phyloP scores from a whole-genome alignment of 768 basidiomycete genomes.

The Tubosaeta sp. region DNA sequence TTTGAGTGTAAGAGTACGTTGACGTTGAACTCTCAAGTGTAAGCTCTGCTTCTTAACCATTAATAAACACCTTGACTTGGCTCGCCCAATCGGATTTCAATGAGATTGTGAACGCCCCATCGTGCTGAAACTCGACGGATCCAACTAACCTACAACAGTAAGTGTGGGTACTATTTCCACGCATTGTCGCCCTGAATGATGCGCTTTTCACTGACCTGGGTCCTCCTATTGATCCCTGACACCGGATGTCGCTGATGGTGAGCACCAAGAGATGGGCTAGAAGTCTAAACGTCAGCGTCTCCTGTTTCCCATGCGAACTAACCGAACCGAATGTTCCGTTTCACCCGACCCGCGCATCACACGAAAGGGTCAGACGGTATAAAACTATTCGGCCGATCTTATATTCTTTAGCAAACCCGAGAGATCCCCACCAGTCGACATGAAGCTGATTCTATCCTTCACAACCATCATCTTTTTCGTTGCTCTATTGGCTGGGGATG shows the following conservation, averaged over 20 bases:
- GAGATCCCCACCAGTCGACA: neutral
- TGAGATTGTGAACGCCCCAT: neutral
- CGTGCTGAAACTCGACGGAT: neutral
- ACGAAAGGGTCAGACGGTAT: neutral
- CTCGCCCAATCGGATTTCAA: neutral
- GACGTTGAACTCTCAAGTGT: neutral
- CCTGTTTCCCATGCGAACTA: neutral
- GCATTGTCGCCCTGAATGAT: neutral
- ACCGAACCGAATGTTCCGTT: neutral
- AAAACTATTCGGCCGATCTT: neutral
- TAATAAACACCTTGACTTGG: neutral
- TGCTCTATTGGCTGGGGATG: neutral
- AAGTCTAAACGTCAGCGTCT: neutral
- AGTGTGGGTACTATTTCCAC: neutral
- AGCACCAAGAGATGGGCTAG: neutral
- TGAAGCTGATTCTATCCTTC: constrained; percentile 5
- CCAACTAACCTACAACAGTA: neutral
- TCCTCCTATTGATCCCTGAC: neutral
- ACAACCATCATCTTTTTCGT: constrained; percentile 2
- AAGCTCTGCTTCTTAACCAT: neutral
- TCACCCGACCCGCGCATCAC: too few relatives aligned
- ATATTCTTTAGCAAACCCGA: neutral
- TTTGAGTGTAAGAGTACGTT: neutral
- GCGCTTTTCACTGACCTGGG: neutral
- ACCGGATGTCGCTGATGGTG: neutral